Conservation (phyloP, 306 rosid genomes). For the Pterocarpus macrocarpus region DNA sequence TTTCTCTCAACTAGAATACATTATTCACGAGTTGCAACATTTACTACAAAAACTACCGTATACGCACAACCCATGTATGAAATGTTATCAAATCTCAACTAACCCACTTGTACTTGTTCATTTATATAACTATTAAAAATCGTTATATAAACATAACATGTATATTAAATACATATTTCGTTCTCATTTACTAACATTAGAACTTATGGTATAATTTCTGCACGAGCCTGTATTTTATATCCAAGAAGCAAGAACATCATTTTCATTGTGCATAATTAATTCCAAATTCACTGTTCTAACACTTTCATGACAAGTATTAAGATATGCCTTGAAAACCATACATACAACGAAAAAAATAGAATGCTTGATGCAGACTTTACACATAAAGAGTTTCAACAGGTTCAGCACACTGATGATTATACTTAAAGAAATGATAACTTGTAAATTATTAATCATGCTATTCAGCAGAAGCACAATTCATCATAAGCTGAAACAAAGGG, state of each 20-base stretch:
- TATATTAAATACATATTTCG: background rate
- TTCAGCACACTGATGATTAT: conserved; percentile 1
- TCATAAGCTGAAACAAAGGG: conserved; percentile 19
- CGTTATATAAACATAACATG: background rate
- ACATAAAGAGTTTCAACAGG: background rate
- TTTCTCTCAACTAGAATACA: conserved; percentile 19
- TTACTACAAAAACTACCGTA: background rate
- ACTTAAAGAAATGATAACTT: conserved; percentile 14
- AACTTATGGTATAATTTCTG: background rate
- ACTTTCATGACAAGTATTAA: conserved; percentile 1
- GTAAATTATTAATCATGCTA: background rate
- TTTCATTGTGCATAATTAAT: conserved; percentile 7
- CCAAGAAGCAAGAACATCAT: background rate
- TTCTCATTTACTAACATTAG: background rate
- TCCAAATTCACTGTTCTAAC: background rate
- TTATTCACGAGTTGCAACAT: background rate
- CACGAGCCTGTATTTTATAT: background rate
- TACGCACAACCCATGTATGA: background rate
- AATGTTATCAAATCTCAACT: background rate
- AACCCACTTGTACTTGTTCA: background rate
- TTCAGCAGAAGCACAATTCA: conserved; percentile 16
- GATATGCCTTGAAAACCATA: conserved; percentile 13
- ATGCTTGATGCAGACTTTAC: background rate
- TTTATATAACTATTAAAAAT: background rate
- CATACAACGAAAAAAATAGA: background rate